phyloP scores from a whole-genome alignment of 1,284 basidiomycete species.

The Ceratobasidium sp. region DNA sequence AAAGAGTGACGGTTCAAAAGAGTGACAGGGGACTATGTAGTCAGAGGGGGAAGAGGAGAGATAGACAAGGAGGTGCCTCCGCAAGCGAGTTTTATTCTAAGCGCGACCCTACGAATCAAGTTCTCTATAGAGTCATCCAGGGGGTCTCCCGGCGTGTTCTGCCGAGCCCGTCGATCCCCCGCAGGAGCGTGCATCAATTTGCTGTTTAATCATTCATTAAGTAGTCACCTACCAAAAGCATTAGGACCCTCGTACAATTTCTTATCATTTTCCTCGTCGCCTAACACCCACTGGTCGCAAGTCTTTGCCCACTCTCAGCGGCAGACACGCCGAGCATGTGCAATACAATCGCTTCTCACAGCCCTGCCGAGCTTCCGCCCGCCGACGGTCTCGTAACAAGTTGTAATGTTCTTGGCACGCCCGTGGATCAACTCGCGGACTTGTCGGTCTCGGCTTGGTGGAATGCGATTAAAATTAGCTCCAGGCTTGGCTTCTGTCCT shows the following conservation, averaged over 20 bases:
- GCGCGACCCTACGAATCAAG: not conserved
- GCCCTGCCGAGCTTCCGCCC: not conserved
- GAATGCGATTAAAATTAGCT: not conserved
- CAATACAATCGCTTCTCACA: too few species aligned
- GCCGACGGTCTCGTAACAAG: not conserved
- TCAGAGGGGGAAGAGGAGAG: conserved; percentile 24
- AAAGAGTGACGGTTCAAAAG: conserved; percentile 40
- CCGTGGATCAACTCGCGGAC: not conserved
- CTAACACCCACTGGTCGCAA: not conserved
- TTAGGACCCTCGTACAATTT: too few species aligned
- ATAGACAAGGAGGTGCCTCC: not conserved
- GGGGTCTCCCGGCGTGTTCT: not conserved
- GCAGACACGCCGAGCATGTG: too few species aligned
- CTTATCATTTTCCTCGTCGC: too few species aligned
- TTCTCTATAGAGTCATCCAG: not conserved
- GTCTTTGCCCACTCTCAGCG: too few species aligned
- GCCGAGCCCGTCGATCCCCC: not conserved
- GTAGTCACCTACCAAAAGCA: not conserved
- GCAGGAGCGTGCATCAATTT: not conserved
- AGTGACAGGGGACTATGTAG: conserved; percentile 11
- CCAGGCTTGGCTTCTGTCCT: not conserved
- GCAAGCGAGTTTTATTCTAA: not conserved
- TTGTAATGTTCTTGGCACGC: not conserved
- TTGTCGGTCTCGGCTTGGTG: not conserved
- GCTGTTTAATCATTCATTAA: not conserved